Evolutionary conservation across 2,329 filamentous ascomycete species (phyloP), one percentile per base, ranked within the genome.

Genomic region (Cyphellophora europaea): DNA sequence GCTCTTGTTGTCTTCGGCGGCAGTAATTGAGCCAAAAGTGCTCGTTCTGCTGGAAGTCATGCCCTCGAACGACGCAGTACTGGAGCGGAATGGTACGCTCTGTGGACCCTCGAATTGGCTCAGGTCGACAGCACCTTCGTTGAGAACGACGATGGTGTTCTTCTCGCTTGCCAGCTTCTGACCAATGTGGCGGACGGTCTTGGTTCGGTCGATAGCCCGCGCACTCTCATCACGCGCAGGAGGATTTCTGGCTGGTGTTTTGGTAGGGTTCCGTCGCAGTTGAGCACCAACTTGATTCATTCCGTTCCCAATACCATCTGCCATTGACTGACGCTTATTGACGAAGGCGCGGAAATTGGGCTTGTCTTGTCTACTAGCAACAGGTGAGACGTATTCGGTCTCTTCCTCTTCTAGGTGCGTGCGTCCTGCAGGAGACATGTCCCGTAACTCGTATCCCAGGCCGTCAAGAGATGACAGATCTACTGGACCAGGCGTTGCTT

Each of bases 131-230:
- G 54, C 50, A 14, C 54, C 41, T 23, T 63, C 59, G 36, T 58
- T 48, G 10, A 66, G 52, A 19, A 61, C 61, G 11, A 67, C 54
- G 14, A 68, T 64, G 21, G 53, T 56, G 4, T 61, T 62, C 4
- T 54, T 59, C 43, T 62, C 57, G 19, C 65, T 55, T 2, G 63
- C 64, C 19, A 61, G 55, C 30, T 55, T 52, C 36, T 63, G 60
- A 3, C 60, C 63, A 23, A 58, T 53, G 17, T 55, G 46, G 5
- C 53, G 52, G 15, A 54, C 45, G 4, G 49, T 53, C 18, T 46
- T 45, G 35, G 36, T 39, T 31, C 47, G 38, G 15, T 41, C 39
- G 18, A 47, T 19, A 11, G 37, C 30, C n/a, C 30, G 11, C 25
- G n/a, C 14, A 17, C 12, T 19, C n/a, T 18, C 31, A 5, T 19